These are phyloP conservation scores for Knoxia roxburghii DNA, from an alignment of 257 asterid species.

Conservation along the genomic window DNA sequence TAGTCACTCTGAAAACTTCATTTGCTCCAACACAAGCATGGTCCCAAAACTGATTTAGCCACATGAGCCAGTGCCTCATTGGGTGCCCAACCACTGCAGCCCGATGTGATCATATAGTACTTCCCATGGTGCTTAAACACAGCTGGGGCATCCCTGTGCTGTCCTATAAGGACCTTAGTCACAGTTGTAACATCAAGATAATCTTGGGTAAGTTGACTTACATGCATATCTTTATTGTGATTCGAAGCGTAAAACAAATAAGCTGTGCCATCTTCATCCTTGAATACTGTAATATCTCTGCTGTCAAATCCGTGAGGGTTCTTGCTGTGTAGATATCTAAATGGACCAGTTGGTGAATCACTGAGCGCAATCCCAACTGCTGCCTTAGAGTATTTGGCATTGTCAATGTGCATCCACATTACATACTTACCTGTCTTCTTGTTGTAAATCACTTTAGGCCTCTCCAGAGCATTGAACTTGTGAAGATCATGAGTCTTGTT, in stretches of 20 bases:
- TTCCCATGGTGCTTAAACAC: conserved; percentile 49
- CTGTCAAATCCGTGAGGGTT: conserved; percentile 71
- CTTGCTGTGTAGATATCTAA: conserved; percentile 37
- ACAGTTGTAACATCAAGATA: conserved; percentile 32
- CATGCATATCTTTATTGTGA: conserved; percentile 61
- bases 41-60: conserved; percentile 61
- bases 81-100: conserved; percentile 86
- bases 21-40: conserved; percentile 73
- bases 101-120: conserved; percentile 73
- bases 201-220: conserved; percentile 38
- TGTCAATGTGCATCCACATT: conserved; percentile 80
- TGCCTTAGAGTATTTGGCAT: conserved; percentile 50
- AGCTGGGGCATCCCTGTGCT: conserved; percentile 70
- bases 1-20: conserved; percentile 41
- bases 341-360: conserved; percentile 52
- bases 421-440: conserved; percentile 35
- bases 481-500: conserved; percentile 51
- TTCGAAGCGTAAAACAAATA: conserved; percentile 51
- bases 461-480: conserved; percentile 49
- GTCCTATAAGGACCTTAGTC: conserved; percentile 47
- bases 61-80: conserved; percentile 71
- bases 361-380: conserved; percentile 57
- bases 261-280: conserved; percentile 50
- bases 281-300: conserved; percentile 64
- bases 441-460: conserved; percentile 75